Percentiles rank a stretch among this genome's conserved stretches.
These are phyloP conservation scores for Sutorius eximius DNA, from an alignment of 1,284 basidiomycete species.

Conservation along the genomic window DNA sequence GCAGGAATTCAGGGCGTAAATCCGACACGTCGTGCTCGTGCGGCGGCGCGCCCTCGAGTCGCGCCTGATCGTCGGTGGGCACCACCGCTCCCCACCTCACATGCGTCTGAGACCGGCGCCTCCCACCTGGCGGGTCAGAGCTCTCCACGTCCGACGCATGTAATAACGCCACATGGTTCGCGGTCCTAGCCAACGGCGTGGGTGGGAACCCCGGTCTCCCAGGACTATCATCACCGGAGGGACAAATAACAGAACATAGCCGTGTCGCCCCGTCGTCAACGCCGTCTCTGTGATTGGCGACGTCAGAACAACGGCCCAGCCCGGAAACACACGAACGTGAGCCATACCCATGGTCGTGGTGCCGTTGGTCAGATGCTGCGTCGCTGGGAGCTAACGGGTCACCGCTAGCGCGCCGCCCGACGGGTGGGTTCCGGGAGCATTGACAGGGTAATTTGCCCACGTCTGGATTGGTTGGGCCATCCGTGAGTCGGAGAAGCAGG, in stretches of 20 bases:
- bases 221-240: neutral
- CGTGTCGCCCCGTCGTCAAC: neutral
- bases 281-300: constrained; percentile 2
- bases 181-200: no score
- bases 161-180: neutral
- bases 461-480: neutral
- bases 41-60: neutral
- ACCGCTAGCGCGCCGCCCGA: neutral
- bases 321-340: constrained; percentile 26
- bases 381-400: neutral
- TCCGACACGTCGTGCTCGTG: neutral
- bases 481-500: constrained; percentile 8
- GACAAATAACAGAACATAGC: neutral
- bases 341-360: constrained; percentile 29
- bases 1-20: neutral
- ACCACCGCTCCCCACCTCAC: neutral
- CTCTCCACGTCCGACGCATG: neutral
- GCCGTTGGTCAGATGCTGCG: constrained; percentile 20
- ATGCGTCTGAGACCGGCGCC: neutral
- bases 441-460: neutral
- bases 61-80: neutral
- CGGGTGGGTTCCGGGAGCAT: neutral
- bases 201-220: neutral
- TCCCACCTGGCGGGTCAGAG: neutral
- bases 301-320: neutral